Conservation (phyloP, 192 early-diverging fungal species). For the Dissophora globulifera region DNA sequence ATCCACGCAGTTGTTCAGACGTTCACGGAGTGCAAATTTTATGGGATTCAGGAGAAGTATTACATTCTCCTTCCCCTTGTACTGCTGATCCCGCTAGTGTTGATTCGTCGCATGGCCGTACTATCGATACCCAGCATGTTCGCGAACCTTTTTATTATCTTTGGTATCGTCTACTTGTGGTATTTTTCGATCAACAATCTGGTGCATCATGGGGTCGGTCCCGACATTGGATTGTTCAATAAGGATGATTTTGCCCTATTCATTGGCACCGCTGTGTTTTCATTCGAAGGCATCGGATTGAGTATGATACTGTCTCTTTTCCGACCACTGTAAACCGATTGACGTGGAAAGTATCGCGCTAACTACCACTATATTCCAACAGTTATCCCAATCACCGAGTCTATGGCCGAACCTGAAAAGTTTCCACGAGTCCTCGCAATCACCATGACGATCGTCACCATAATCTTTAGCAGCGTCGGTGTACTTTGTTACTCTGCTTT, state of each 20-base stretch:
- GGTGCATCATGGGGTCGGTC: conserved; percentile 57
- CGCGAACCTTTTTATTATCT: conserved; percentile 79
- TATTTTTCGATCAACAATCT: conserved; percentile 63
- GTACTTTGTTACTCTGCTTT: conserved; percentile 72
- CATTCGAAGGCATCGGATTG: conserved; percentile 59
- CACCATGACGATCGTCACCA: conserved; percentile 57
- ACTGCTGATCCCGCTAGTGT: conserved; percentile 74
- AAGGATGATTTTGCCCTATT: conserved; percentile 69
- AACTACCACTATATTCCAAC: too few species aligned
- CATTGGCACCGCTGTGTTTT: conserved; percentile 72
- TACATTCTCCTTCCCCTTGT: conserved; percentile 83
- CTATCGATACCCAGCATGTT: conserved; percentile 69
- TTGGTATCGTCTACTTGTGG: conserved; percentile 77
- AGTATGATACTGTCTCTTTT: too few species aligned
- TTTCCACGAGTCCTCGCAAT: conserved; percentile 61
- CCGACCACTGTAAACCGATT: too few species aligned
- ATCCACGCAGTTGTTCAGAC: conserved; percentile 75
- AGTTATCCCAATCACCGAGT: conserved; percentile 65
- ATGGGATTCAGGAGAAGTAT: conserved; percentile 65
- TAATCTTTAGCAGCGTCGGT: conserved; percentile 58
- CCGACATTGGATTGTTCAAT: conserved; percentile 65
- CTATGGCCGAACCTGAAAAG: conserved; percentile 67
- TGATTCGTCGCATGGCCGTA: conserved; percentile 72
- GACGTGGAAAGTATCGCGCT: too few species aligned
- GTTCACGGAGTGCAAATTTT: conserved; percentile 70